Evolutionary conservation across 495 filamentous ascomycete genomes (phyloP), one percentile per base, ranked within the genome.

Genomic region (Letharia lupina): DNA sequence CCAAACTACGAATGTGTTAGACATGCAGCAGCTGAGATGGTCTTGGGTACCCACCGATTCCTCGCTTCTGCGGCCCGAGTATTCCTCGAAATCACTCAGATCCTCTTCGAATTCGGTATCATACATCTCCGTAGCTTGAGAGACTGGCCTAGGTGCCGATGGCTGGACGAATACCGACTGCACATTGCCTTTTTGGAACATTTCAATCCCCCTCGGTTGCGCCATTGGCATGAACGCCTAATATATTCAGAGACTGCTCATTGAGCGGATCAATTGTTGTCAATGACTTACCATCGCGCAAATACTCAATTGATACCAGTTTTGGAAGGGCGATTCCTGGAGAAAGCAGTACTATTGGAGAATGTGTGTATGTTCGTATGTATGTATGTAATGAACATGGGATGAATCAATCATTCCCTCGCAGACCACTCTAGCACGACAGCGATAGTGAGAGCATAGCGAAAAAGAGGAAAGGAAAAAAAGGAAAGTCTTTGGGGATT

Each of bases 21-120:
- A 52, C 11, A 50, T 35, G 28, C 28, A 31, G 13, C 48, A 15
- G 44, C 1, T 20, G 10, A 11, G 45, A 31, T 40, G 18, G 23
- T n/a, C 41, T 61, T 0, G 54, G 33, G 18, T 44, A 78, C 87
- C 70, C 77, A 89, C 87, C 61, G 85, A 89, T 66, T 87, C 82
- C 62, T 88, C 75, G 73, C 87, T 91, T 65, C 81, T 76, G 52
- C 85, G 81, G 13, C 84, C 83, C 9, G 86, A 88, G 67, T 84
- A 81, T 62, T 86, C 81, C 63, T 87, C 85, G 45, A 77, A 76
- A 37, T 88, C 85, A 47, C 84, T 85, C 35, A 85, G 81, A 64
- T 87, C 87, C 31, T 84, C 83, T 65, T 87, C 85, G 67, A 83
- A 87, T 60, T 94, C 90, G 44, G 88, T 89, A 71, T 92, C 89